phyloP scores from a whole-genome alignment of 176 grass and related monocot species.

The Elymus sibiricus region DNA sequence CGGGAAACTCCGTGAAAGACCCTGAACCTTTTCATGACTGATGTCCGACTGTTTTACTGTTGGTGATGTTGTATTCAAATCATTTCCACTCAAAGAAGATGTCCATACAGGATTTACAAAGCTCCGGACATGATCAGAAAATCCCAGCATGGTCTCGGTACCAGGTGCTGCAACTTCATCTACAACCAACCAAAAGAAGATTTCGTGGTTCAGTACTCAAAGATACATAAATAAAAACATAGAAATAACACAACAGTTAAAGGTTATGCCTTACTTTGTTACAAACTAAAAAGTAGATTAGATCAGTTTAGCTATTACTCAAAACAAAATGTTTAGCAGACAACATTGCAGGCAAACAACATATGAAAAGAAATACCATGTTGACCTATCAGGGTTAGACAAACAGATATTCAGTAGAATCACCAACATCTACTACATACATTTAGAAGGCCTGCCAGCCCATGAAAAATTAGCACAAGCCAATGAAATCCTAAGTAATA shows the following conservation, averaged over 20 bases:
- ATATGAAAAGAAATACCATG: background rate
- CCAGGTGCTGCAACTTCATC: slow-evolving; percentile 60
- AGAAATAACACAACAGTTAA: background rate
- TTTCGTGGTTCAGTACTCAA: slow-evolving; percentile 9
- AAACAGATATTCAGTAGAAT: slow-evolving; percentile 16
- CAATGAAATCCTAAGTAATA: background rate
- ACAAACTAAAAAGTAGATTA: background rate
- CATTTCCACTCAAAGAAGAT: slow-evolving; percentile 30
- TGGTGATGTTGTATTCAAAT: slow-evolving; percentile 22
- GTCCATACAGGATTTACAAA: slow-evolving; percentile 58
- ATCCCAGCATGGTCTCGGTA: slow-evolving; percentile 43
- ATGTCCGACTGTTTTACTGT: slow-evolving; percentile 14
- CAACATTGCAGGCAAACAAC: background rate
- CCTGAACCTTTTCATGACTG: slow-evolving; percentile 32
- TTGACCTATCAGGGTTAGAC: background rate
- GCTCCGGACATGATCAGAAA: slow-evolving; percentile 49
- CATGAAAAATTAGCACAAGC: slow-evolving; percentile 8
- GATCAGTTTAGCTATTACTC: background rate
- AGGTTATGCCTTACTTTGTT: slow-evolving; percentile 9
- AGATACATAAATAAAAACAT: slow-evolving; percentile 18
- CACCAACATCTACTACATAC: slow-evolving; percentile 3
- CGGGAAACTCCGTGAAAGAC: slow-evolving; percentile 20
- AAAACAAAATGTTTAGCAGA: slow-evolving; percentile 16
- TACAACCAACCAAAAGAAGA: slow-evolving; percentile 36
- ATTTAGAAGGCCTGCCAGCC: background rate